Evolutionary conservation across 192 early-diverging fungal genomes (phyloP).

Genomic region (Coemansia sp.): DNA sequence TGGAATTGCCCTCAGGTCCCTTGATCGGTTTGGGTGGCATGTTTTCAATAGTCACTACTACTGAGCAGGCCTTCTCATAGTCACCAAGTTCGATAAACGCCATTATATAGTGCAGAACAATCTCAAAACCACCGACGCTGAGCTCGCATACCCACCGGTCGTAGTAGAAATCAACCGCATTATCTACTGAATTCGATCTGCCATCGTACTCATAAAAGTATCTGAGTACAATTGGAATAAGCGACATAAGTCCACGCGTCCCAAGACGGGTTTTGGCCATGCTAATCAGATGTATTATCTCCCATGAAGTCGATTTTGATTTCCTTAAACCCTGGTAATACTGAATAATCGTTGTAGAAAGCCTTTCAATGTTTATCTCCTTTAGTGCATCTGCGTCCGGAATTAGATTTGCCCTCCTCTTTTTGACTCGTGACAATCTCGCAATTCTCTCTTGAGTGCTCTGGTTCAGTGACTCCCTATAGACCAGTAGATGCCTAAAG

Average conservation of each 20-base stretch:
- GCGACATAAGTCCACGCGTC: neutral
- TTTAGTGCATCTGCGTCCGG: neutral
- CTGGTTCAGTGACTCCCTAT: neutral
- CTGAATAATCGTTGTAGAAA: neutral
- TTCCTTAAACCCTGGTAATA: neutral
- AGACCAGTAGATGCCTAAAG: neutral
- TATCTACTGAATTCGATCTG: neutral
- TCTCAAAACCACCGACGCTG: neutral
- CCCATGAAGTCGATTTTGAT: neutral
- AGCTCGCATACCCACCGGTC: neutral
- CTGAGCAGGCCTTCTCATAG: neutral
- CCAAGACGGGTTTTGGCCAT: neutral
- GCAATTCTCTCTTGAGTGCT: neutral
- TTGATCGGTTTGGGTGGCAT: constrained; percentile 6
- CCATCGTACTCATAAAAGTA: neutral
- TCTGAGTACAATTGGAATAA: constrained; percentile 1
- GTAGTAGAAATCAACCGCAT: neutral
- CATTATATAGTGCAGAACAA: neutral
- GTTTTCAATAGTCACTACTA: neutral
- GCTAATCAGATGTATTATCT: neutral
- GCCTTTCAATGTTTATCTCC: neutral
- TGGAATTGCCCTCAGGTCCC: neutral
- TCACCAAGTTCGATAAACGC: neutral
- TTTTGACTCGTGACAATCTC: neutral
- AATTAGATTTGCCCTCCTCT: neutral